phyloP scores from a whole-genome alignment of 140 eudicot genomes.

The Anethum foeniculum region DNA sequence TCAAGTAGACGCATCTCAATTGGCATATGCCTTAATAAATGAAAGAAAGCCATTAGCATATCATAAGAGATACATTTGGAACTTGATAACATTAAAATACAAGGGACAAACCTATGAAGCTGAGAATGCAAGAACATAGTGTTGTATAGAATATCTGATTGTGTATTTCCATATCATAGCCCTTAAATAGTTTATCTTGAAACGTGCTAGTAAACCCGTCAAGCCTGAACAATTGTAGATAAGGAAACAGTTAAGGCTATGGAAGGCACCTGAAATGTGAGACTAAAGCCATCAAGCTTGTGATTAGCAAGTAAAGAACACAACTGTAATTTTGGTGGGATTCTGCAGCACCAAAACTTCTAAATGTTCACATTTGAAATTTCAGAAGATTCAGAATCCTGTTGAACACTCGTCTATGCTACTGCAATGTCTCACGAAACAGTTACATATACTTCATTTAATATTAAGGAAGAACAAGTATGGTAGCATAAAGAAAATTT shows the following conservation, averaged over 20 bases:
- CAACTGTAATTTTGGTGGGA: background rate
- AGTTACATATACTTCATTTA: background rate
- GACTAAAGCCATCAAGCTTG: background rate
- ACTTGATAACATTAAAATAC: background rate
- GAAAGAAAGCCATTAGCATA: background rate
- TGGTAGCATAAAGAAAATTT: background rate
- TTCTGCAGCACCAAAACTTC: background rate
- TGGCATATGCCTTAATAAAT: background rate
- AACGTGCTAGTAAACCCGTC: conserved; percentile 98
- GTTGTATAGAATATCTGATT: conserved; percentile 95
- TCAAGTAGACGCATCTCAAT: background rate
- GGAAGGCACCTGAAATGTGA: background rate
- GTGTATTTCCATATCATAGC: conserved; percentile 97
- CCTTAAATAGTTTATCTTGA: conserved; percentile 91
- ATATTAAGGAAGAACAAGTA: background rate
- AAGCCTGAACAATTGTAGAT: conserved; percentile 41
- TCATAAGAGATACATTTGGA: background rate
- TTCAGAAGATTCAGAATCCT: background rate
- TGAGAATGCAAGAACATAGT: conserved; percentile 86
- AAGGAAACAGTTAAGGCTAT: background rate
- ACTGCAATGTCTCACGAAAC: background rate
- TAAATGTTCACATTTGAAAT: background rate
- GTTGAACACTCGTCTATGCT: background rate
- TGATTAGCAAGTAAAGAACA: background rate
- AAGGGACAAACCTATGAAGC: conserved; percentile 61